Evolutionary conservation across 2,329 filamentous ascomycete genomes (phyloP).

Genomic region (Fusarium tuaranense): DNA sequence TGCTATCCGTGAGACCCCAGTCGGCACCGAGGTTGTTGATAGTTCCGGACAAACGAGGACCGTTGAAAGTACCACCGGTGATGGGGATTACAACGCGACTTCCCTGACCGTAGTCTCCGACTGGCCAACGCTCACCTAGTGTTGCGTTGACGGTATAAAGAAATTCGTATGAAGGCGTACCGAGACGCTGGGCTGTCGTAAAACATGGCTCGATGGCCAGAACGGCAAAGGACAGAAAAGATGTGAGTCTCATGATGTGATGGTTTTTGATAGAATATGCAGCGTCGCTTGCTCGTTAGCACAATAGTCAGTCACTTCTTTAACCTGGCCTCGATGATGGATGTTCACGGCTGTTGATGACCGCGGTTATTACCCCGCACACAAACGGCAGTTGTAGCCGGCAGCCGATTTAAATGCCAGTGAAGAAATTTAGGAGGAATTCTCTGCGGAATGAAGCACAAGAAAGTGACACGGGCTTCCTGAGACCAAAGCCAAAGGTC

Average conservation of each 20-base stretch:
- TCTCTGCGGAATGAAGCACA: not conserved
- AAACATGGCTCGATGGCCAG: slow-evolving; percentile 2
- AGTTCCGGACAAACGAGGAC: slow-evolving; percentile 49
- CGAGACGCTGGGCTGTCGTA: slow-evolving; percentile 23
- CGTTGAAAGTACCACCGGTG: slow-evolving; percentile 50
- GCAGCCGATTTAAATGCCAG: not conserved
- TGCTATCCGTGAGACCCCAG: slow-evolving; percentile 51
- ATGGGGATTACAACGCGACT: slow-evolving; percentile 47
- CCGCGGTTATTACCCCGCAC: too few relatives aligned
- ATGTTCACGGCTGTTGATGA: not conserved
- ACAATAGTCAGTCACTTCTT: not conserved
- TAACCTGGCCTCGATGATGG: not conserved
- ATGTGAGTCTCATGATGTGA: slow-evolving; percentile 21
- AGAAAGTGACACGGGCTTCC: not conserved
- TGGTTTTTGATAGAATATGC: not conserved
- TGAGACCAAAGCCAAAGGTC: not conserved
- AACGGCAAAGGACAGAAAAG: not conserved
- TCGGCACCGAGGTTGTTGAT: slow-evolving; percentile 50
- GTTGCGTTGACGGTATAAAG: slow-evolving; percentile 41
- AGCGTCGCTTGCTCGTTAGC: too few relatives aligned
- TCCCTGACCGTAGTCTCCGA: slow-evolving; percentile 39
- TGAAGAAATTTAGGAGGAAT: not conserved
- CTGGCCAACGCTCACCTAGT: slow-evolving; percentile 34
- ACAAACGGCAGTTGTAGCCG: slow-evolving; percentile 32
- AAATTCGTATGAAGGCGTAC: slow-evolving; percentile 35